Base-by-base conservation (phyloP, 495 filamentous ascomycete species). In the Massariosphaeria phaeospora region DNA sequence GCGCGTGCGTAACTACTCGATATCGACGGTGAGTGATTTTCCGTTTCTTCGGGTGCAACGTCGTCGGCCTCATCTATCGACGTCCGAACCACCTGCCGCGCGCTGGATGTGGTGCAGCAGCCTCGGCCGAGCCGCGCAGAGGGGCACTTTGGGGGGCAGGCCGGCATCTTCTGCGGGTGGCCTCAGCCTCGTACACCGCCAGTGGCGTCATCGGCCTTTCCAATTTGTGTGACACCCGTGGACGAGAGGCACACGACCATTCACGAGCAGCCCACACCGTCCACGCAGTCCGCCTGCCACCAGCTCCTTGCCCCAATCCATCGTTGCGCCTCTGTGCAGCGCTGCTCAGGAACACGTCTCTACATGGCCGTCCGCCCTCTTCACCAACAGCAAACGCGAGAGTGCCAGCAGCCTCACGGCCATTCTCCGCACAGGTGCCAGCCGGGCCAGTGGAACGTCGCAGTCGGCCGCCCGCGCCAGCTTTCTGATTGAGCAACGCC, bases 401-500 rank as follows among this genome's bases (percentile, higher is more conserved):
- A n/a, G n/a, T n/a, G n/a, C n/a, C 52, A 56, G 33, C 33, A 48
- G 52, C 33, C 43, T 41, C 52, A 38, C 34, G 13, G 34, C 39
- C 45, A 45, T 36, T 24, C 9, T 2, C n/a, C 15, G 13, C 18
- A 11, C 48, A 44, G 29, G 15, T 13, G 46, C 30, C 12, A 21
- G 35, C 56, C 56, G 48, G 56, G 24, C 56, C 40, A 54, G 56
- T 47, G 56, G 49, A 59, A 54, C 50, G 27, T 48, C 48, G 39
- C 55, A 38, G 31, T 24, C n/a, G 27, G 18, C 48, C 31, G 23
- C 56, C 43, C 46, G 40, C 47, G 47, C 42, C 48, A 39, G 56
- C 24, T 20, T 34, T 21, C 21, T 18, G 47, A 39, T 46, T 52
- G 39, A 38, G 20, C 24, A n/a, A n/a, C n/a, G 24, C 56, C 25